Conservation (phyloP, 805 yeast genomes). For the Clavispora santaluciae region DNA sequence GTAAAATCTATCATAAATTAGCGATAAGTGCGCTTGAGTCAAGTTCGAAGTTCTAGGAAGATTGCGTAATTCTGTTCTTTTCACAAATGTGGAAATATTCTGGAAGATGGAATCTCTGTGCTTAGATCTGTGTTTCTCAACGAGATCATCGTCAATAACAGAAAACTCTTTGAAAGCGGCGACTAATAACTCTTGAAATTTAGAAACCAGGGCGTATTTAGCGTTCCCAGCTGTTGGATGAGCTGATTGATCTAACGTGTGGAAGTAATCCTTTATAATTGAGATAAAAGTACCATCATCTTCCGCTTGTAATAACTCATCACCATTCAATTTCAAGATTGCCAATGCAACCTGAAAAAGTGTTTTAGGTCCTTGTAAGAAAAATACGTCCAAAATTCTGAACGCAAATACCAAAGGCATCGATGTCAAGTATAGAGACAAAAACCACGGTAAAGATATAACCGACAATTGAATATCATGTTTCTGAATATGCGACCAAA, state of each 20-base stretch:
- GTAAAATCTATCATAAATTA: slow-evolving; percentile 81
- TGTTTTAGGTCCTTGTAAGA: slow-evolving; percentile 83
- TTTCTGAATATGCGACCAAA: slow-evolving; percentile 75
- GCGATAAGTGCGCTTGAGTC: slow-evolving; percentile 52
- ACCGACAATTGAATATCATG: slow-evolving; percentile 89
- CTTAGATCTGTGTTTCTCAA: slow-evolving; percentile 62
- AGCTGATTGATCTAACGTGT: slow-evolving; percentile 70
- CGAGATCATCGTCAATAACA: slow-evolving; percentile 68
- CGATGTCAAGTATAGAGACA: slow-evolving; percentile 81
- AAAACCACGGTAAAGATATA: slow-evolving; percentile 93
- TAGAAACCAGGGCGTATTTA: slow-evolving; percentile 63
- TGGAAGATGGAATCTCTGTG: slow-evolving; percentile 73
- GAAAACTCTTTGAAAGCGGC: slow-evolving; percentile 90
- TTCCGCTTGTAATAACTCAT: slow-evolving; percentile 65
- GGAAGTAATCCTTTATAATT: slow-evolving; percentile 77
- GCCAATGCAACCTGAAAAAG: slow-evolving; percentile 93
- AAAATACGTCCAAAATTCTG: slow-evolving; percentile 83
- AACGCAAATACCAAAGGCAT: slow-evolving; percentile 95
- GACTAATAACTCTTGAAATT: slow-evolving; percentile 84
- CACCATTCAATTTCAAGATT: slow-evolving; percentile 83
- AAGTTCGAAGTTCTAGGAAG: slow-evolving; percentile 69
- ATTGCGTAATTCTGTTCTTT: slow-evolving; percentile 85
- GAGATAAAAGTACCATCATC: slow-evolving; percentile 93
- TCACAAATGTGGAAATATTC: slow-evolving; percentile 86
- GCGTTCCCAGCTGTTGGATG: slow-evolving; percentile 66